These are phyloP conservation scores for Aspergillus carlsbadensis DNA, from an alignment of 495 filamentous ascomycete genomes.

Conservation along the genomic window DNA sequence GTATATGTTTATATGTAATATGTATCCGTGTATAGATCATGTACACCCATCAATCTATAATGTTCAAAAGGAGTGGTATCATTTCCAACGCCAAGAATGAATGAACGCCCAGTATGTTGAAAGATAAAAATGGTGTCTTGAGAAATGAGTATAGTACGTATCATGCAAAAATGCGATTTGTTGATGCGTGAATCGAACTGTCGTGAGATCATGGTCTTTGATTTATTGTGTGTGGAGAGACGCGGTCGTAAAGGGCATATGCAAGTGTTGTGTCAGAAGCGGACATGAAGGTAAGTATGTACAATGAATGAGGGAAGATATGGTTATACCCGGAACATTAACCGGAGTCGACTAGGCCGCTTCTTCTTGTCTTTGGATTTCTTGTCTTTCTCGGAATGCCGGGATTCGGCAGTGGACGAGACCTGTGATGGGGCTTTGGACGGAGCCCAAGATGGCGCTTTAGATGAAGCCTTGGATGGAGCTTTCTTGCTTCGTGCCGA, in stretches of 20 bases:
- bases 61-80: conserved; percentile 11
- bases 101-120: neutral
- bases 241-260: neutral
- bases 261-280: neutral
- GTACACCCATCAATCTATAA: conserved; percentile 3
- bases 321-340: conserved; percentile 44
- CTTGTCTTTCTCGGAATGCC: conserved; percentile 31
- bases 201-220: neutral
- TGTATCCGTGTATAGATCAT: neutral
- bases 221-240: neutral
- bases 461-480: conserved; percentile 16
- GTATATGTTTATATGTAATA: neutral
- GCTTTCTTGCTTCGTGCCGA: conserved; percentile 12
- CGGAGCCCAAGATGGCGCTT: conserved; percentile 12
- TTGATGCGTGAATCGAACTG: neutral
- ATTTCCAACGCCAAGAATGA: conserved; percentile 9
- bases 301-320: neutral
- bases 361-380: conserved; percentile 43
- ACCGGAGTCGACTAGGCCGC: conserved; percentile 39
- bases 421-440: conserved; percentile 18
- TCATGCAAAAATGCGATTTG: neutral
- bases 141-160: neutral
- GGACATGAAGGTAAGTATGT: conserved; percentile 12
- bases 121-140: neutral
- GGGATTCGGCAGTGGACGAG: conserved; percentile 23